A percentile compares a stretch with the other conserved stretches of the same genome.
Evolutionary conservation across 257 asterid species (phyloP).

Genomic region (Salvia rosmarinus): DNA sequence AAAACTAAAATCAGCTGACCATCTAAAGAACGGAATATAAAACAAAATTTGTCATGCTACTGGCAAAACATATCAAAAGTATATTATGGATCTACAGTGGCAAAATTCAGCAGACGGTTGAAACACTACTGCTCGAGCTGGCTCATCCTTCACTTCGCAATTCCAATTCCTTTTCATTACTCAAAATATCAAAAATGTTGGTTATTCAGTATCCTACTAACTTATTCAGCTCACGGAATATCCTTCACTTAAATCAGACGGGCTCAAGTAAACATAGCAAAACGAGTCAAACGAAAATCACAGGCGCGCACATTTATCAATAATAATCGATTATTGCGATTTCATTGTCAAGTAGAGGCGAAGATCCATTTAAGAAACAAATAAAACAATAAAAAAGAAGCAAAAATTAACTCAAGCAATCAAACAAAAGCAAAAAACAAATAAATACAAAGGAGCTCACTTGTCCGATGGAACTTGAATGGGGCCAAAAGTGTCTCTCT

Average conservation of each 20-base stretch:
- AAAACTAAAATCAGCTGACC: background rate
- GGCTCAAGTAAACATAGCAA: background rate
- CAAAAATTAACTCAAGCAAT: background rate
- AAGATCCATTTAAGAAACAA: conserved; percentile 15
- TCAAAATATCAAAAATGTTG: background rate
- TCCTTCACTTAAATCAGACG: background rate
- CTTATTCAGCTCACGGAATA: background rate
- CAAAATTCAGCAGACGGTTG: background rate
- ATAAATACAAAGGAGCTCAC: conserved; percentile 28
- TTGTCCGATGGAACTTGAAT: conserved; percentile 84
- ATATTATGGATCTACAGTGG: conserved; percentile 17
- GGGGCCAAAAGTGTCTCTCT: conserved; percentile 90
- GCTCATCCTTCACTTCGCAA: conserved; percentile 3
- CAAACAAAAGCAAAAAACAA: background rate
- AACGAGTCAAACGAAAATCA: background rate
- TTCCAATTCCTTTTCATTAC: conserved; percentile 8
- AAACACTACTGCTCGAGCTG: conserved; percentile 4
- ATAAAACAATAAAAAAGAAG: background rate
- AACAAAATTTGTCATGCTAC: background rate
- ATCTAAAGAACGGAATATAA: background rate
- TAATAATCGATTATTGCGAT: background rate
- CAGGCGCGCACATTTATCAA: background rate
- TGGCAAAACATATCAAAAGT: background rate
- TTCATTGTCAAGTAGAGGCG: background rate
- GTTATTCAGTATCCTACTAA: background rate